These are phyloP conservation scores for Phaeosphaeriaceae sp. DNA, from an alignment of 2,329 filamentous ascomycete species.

Conservation along the genomic window DNA sequence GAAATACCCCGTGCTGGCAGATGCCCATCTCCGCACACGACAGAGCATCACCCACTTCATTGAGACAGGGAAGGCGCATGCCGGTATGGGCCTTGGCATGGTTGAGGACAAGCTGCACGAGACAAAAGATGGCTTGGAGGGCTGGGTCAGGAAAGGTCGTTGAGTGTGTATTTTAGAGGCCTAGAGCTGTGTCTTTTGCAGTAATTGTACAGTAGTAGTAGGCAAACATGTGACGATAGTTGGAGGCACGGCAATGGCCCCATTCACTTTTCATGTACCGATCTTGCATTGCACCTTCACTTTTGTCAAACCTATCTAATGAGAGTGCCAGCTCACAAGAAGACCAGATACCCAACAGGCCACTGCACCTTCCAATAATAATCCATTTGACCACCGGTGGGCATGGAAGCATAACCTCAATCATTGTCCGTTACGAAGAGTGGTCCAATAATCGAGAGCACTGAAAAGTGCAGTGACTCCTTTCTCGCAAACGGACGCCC, in stretches of 20 bases:
- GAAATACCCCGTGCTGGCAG: conserved; percentile 80
- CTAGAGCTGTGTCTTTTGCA: conserved; percentile 5
- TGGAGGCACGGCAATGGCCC: not conserved
- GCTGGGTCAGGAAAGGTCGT: conserved; percentile 90
- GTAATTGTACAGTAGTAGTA: conserved; percentile 24
- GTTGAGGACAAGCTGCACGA: conserved; percentile 82
- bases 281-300: not conserved
- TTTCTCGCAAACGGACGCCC: too few species aligned
- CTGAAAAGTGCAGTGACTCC: too few species aligned
- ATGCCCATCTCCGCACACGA: conserved; percentile 77
- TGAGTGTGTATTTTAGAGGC: conserved; percentile 50
- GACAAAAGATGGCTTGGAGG: conserved; percentile 79
- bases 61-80: conserved; percentile 77
- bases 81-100: conserved; percentile 71
- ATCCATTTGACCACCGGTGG: too few species aligned
- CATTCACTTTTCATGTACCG: not conserved
- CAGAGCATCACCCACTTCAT: conserved; percentile 73
- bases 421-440: too few species aligned
- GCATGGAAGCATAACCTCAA: too few species aligned
- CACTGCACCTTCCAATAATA: too few species aligned
- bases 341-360: too few species aligned
- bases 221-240: conserved; percentile 8
- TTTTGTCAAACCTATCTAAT: not conserved
- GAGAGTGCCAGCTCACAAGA: not conserved
- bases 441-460: too few species aligned